Base-by-base conservation (phyloP, 2,329 filamentous ascomycete species). In the Zalaria obscura region DNA sequence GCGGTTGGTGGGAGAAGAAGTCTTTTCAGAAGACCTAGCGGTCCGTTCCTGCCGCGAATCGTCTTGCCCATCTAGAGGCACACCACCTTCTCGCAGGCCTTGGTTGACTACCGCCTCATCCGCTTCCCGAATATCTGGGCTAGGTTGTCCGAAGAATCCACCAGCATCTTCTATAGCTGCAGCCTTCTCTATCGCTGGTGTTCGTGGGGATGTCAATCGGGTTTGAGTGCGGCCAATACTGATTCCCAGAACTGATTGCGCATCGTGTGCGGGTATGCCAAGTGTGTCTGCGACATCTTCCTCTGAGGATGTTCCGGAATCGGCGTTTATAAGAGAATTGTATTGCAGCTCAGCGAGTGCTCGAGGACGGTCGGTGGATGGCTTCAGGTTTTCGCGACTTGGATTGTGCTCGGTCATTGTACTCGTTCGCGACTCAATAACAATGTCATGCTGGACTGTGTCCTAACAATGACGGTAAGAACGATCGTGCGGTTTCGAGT, bases 161-260 rank as follows among this genome's bases (percentile, higher is more conserved):
- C 65, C 67, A 10, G 52, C 48, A 29, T 64, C 59, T 45, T 73
- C 70, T 49, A 79, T 58, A 2, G 67, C 68, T 2, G 70, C 69
- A n/a, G 63, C 68, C 54, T 77, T 78, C 52, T 77, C 75, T 18
- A 68, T 68, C 6, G 70, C 70, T 1, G 75, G 73, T 4, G 73
- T 78, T 35, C 65, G 63, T 6, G 73, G 68, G 11, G 72, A 73
- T 31, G 66, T 70, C 53, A 78, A 61, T 35, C 69, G 66, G 39
- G 67, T 73, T 54, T 79, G 75, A 35, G 67, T 63, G 33, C 64
- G 65, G 45, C 73, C 66, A 47, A 79, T 76, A 52, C 74, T 77
- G 50, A 78, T 64, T 2, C 73, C 74, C 48, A 79, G 64, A 29
- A 75, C 62, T 8, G 58, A 62, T 40, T 62, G 58, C 10, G 57